A percentile compares a stretch with the other conserved stretches of the same genome.
Conservation (phyloP, 2,329 filamentous ascomycete genomes). For the Curvularia sp. region DNA sequence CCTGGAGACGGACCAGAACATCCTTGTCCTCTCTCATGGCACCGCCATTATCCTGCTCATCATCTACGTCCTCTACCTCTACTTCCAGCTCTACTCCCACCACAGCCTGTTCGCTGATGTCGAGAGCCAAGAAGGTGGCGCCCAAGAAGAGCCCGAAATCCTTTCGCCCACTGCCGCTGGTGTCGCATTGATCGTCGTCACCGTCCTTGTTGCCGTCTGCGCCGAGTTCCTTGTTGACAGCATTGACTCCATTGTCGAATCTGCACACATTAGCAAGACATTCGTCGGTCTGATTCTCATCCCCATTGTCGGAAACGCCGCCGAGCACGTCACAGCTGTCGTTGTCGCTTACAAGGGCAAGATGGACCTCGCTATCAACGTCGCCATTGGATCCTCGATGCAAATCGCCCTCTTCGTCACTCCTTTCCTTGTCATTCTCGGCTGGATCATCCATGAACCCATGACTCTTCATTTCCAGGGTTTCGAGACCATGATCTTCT, state of each 20-base stretch:
- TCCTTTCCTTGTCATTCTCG: conserved; percentile 64
- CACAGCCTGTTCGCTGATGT: conserved; percentile 56
- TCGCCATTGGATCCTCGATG: conserved; percentile 62
- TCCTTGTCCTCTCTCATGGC: conserved; percentile 60
- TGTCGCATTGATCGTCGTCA: conserved; percentile 57
- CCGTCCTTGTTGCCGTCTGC: conserved; percentile 59
- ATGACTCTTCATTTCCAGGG: conserved; percentile 82
- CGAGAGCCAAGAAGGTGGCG: conserved; percentile 42
- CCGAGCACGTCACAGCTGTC: conserved; percentile 63
- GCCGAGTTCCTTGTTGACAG: conserved; percentile 63
- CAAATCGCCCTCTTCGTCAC: conserved; percentile 67
- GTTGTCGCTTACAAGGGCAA: conserved; percentile 64
- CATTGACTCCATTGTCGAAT: conserved; percentile 62
- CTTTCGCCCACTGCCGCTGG: conserved; percentile 56
- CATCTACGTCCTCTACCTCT: conserved; percentile 62
- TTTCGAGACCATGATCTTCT: conserved; percentile 87
- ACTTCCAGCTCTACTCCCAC: conserved; percentile 63
- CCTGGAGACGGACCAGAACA: conserved; percentile 55
- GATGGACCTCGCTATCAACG: conserved; percentile 64
- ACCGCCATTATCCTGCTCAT: conserved; percentile 62
- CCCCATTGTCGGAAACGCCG: conserved; percentile 65
- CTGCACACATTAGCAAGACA: conserved; percentile 61
- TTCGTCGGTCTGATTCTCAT: conserved; percentile 65
- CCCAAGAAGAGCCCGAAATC: conserved; percentile 50
- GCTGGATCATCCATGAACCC: conserved; percentile 61